These are phyloP conservation scores for Alternaria brassicicola DNA, from an alignment of 2,329 filamentous ascomycete genomes.

Conservation along the genomic window DNA sequence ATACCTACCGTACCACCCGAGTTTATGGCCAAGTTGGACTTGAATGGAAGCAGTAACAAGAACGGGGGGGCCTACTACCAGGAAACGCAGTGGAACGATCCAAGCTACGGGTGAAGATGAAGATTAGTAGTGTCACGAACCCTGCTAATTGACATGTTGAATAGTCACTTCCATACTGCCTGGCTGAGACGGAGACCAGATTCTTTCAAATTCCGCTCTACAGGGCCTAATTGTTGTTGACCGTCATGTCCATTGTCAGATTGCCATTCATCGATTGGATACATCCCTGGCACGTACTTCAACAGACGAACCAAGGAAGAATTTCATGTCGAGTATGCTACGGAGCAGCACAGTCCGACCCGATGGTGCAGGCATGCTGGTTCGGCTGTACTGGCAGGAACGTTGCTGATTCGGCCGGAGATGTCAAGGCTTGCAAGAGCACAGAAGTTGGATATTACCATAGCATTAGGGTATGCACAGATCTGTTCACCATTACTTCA, in stretches of 20 bases:
- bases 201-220: slow-evolving; percentile 3
- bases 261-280: neutral
- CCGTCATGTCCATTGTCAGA: neutral
- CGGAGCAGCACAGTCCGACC: neutral
- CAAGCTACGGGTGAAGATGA: slow-evolving; percentile 40
- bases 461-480: slow-evolving; percentile 6
- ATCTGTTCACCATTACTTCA: slow-evolving; percentile 5
- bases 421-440: neutral
- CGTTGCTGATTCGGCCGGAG: neutral
- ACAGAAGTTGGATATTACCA: slow-evolving; percentile 5
- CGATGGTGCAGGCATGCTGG: neutral
- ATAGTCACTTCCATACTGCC: slow-evolving; percentile 10
- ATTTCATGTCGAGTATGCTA: neutral
- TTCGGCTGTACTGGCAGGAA: neutral
- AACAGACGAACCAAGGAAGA: neutral
- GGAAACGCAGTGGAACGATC: slow-evolving; percentile 42
- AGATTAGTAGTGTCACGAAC: neutral
- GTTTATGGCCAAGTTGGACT: slow-evolving; percentile 86
- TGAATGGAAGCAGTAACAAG: slow-evolving; percentile 50
- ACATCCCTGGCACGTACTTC: neutral
- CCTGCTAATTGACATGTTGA: slow-evolving; percentile 9
- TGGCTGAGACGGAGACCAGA: slow-evolving; percentile 8
- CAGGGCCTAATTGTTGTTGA: neutral
- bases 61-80: slow-evolving; percentile 40
- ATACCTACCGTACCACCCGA: slow-evolving; percentile 94